Evolutionary conservation across 805 yeast genomes (phyloP).

Genomic region (Yamadazyma laniorum): DNA sequence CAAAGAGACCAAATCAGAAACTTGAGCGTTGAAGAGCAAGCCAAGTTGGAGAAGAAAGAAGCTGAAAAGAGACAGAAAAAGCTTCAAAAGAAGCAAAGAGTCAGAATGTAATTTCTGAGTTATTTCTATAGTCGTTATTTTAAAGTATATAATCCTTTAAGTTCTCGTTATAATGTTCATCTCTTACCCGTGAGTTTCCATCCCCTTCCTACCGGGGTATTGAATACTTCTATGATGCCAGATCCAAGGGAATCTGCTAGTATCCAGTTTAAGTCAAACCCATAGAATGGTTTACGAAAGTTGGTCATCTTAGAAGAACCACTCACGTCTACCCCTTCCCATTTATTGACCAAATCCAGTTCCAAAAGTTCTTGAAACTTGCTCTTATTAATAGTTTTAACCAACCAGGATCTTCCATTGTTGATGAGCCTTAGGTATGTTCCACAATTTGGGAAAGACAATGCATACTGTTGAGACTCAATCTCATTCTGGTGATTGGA

Average conservation of each 20-base stretch:
- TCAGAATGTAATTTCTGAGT: constrained; percentile 25
- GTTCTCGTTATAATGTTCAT: too few relatives aligned
- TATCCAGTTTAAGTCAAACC: constrained; percentile 49
- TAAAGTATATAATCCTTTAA: neutral
- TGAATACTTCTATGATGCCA: constrained; percentile 51
- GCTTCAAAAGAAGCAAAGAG: constrained; percentile 59
- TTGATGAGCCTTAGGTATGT: constrained; percentile 44
- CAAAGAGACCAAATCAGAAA: constrained; percentile 57
- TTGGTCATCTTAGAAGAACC: constrained; percentile 34
- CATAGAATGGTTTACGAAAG: constrained; percentile 49
- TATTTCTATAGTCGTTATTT: constrained; percentile 1
- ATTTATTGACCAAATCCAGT: constrained; percentile 39
- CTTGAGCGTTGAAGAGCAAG: constrained; percentile 74
- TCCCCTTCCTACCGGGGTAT: constrained; percentile 55
- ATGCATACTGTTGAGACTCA: constrained; percentile 37
- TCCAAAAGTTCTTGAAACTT: constrained; percentile 46
- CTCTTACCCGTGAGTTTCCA: constrained; percentile 55
- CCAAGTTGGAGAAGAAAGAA: constrained; percentile 74
- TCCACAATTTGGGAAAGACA: constrained; percentile 53
- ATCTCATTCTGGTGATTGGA: constrained; percentile 44
- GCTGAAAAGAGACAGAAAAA: constrained; percentile 80
- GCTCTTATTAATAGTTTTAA: constrained; percentile 32
- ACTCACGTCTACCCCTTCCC: constrained; percentile 38
- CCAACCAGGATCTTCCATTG: constrained; percentile 45
- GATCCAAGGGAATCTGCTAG: constrained; percentile 51